Base-by-base conservation (phyloP, 108 stramenopile genomes). In the Seminavis robusta region DNA sequence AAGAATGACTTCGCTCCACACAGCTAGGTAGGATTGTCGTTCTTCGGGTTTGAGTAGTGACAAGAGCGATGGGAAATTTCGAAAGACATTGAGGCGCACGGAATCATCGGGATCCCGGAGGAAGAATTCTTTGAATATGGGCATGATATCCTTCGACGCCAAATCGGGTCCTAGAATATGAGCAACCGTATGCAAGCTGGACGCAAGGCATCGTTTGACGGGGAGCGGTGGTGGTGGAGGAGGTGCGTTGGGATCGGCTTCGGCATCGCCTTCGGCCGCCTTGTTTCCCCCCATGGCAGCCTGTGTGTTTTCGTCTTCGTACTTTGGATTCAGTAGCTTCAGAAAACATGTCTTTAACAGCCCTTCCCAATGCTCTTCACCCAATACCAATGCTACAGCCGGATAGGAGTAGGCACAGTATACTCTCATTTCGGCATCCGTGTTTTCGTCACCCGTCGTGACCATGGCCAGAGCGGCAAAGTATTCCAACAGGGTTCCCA, bases 391-490 rank as follows among this genome's bases (percentile, higher is more conserved):
- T 5, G 91, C 84, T 7, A 99, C 95, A 10, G 96, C 98, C n/a
- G 98, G 98, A 42, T 95, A 94, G 44, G 72, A 84, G 59, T 95
- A 99, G 0, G 98, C 98, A 45, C 98, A 99, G 42, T 91, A 95
- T 7, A 93, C 86, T 36, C 92, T 57, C 81, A 98, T 88, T 68
- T 99, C 96, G 21, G 89, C 95, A 47, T 95, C 96, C 4, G 76
- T 79, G 34, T 79, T 83, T 39, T 86, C 80, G 28, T 90, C 86
- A 8, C 90, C 84, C 4, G 92, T 88, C 5, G 55, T 73, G 21
- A 76, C 84, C 30, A 52, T 67, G 25, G 94, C 91, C 56, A 97
- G 83, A 34, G 66, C 79, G 39, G 82, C 71, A 59, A 91, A 98
- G 45, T 89, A 91, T 24, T 60, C 67, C 40, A 98, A 62, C 8